phyloP scores from a whole-genome alignment of 2,329 filamentous ascomycete species.

The Talaromyces atroroseus region DNA sequence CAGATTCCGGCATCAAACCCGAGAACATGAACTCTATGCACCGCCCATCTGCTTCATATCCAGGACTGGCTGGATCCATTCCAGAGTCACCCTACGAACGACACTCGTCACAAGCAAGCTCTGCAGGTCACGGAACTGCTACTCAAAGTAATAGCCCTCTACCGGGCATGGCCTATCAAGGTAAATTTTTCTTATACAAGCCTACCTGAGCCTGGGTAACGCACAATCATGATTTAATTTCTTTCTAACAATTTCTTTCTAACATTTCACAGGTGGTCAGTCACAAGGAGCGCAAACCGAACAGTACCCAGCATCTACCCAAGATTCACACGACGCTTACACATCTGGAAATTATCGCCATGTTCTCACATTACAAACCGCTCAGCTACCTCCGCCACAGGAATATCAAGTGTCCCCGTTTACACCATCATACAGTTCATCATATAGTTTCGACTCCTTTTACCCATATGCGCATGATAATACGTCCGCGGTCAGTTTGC shows the following conservation, averaged over 20 bases:
- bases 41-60: conserved; percentile 5
- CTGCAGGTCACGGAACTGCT: background rate
- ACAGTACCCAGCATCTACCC: conserved; percentile 22
- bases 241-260: background rate
- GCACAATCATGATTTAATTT: background rate
- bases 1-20: conserved; percentile 23
- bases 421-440: conserved; percentile 10
- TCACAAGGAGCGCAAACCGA: conserved; percentile 24
- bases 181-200: background rate
- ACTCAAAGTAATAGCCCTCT: conserved; percentile 6
- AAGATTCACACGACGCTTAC: conserved; percentile 22
- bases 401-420: conserved; percentile 26
- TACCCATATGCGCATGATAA: conserved; percentile 28
- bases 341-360: conserved; percentile 22
- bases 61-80: conserved; percentile 5
- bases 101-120: conserved; percentile 22
- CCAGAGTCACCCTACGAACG: conserved; percentile 14
- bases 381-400: conserved; percentile 29
- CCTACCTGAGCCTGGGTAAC: background rate
- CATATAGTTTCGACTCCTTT: conserved; percentile 13
- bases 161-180: conserved; percentile 11
- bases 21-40: conserved; percentile 15
- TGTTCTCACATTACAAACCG: conserved; percentile 25
- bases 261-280: conserved; percentile 22
- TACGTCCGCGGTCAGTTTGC: conserved; percentile 31